Evolutionary conservation across 768 basidiomycete species (phyloP).

Genomic region (Suillus luteus): DNA sequence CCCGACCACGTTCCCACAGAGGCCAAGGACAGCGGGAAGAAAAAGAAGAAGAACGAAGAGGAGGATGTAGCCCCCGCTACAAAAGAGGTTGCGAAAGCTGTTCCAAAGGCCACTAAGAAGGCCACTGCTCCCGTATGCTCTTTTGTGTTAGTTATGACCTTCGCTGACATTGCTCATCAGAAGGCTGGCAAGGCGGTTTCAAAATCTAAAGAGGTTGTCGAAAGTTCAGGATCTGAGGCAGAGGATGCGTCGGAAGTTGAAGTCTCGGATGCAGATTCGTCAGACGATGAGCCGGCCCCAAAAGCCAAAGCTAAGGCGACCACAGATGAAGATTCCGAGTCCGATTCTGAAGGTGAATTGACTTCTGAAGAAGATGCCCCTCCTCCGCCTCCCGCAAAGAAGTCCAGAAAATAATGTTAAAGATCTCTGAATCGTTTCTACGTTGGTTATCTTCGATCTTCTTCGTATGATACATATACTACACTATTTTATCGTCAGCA

Average conservation of each 20-base stretch:
- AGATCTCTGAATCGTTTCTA: not conserved
- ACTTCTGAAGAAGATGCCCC: conserved; percentile 38
- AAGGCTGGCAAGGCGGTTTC: conserved; percentile 27
- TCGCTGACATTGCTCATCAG: conserved; percentile 23
- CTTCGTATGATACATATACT: conserved; percentile 7
- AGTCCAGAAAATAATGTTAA: conserved; percentile 24
- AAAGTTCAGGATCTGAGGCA: conserved; percentile 35
- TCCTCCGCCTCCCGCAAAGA: conserved; percentile 30
- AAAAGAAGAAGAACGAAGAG: conserved; percentile 18
- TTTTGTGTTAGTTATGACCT: conserved; percentile 11
- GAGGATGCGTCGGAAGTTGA: conserved; percentile 16
- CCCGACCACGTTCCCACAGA: conserved; percentile 50
- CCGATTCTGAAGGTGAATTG: conserved; percentile 29
- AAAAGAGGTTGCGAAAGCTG: conserved; percentile 30
- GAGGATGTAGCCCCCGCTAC: conserved; percentile 26
- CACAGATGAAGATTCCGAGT: conserved; percentile 18
- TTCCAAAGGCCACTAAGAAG: conserved; percentile 21
- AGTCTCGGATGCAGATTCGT: conserved; percentile 17
- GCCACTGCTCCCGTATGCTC: conserved; percentile 21
- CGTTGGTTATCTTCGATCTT: not conserved
- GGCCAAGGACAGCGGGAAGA: conserved; percentile 41
- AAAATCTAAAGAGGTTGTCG: conserved; percentile 28
- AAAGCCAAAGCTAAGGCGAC: conserved; percentile 20
- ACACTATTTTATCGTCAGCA: conserved; percentile 4
- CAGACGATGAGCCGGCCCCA: conserved; percentile 27